These are phyloP conservation scores for Suillus subalutaceus DNA, from an alignment of 768 basidiomycete genomes.

Conservation along the genomic window DNA sequence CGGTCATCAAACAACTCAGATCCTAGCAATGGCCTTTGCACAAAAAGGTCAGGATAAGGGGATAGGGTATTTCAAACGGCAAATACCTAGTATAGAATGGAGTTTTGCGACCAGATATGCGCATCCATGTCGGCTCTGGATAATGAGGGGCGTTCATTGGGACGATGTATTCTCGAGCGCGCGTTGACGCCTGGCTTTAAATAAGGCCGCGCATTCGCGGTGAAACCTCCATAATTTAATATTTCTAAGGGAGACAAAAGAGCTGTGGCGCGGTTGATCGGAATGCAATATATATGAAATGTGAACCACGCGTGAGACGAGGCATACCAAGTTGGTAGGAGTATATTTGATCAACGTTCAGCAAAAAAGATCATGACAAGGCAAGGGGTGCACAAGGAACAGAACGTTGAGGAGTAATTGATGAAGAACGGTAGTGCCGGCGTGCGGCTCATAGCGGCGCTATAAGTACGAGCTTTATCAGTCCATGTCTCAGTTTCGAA, in stretches of 20 bases:
- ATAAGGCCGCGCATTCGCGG: not conserved
- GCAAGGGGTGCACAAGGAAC: not conserved
- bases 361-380: not conserved
- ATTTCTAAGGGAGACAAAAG: not conserved
- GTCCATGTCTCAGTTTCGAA: conserved; percentile 1
- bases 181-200: not conserved
- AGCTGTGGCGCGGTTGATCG: conserved; percentile 3
- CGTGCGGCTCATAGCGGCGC: not conserved
- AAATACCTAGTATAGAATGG: not conserved
- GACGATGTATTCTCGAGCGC: not conserved
- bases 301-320: conserved; percentile 2
- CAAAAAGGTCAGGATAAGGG: not conserved
- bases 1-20: conserved; percentile 18
- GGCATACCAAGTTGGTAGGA: not conserved
- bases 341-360: not conserved
- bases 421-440: not conserved
- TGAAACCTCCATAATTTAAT: conserved; percentile 6
- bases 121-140: conserved; percentile 5
- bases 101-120: not conserved
- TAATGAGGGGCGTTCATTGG: not conserved
- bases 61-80: not conserved
- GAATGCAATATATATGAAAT: not conserved
- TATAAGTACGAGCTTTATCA: not conserved
- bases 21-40: conserved; percentile 16
- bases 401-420: not conserved